Conservation (phyloP, 306 rosid genomes). For the Pyrus pyrifolia region DNA sequence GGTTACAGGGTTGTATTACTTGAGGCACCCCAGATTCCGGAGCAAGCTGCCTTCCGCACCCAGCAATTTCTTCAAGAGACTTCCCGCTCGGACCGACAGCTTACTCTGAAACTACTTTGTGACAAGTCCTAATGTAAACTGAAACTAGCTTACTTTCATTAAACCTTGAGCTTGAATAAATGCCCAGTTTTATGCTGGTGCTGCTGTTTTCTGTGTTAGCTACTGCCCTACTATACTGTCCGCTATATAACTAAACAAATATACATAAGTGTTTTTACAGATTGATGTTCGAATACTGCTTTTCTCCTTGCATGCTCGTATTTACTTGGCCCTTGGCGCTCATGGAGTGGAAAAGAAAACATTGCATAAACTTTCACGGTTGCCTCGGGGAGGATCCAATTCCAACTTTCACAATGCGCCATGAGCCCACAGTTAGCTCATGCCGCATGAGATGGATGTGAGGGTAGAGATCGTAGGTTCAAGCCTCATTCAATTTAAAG, state of each 20-base stretch:
- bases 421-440: not conserved
- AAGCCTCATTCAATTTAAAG: not conserved
- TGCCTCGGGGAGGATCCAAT: too few species aligned
- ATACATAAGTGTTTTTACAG: not conserved
- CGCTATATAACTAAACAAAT: not conserved
- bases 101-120: constrained; percentile 33
- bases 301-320: too few species aligned
- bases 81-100: constrained; percentile 74
- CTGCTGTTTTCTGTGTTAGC: not conserved
- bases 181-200: not conserved
- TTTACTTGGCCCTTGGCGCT: too few species aligned
- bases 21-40: constrained; percentile 78
- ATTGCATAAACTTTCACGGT: too few species aligned
- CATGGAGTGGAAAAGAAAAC: too few species aligned
- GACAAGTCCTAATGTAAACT: not conserved
- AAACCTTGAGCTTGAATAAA: not conserved
- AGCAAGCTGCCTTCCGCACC: constrained; percentile 83
- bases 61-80: constrained; percentile 80
- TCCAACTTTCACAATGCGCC: too few species aligned
- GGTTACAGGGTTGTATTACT: constrained; percentile 54
- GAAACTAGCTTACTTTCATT: not conserved
- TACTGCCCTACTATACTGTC: not conserved
- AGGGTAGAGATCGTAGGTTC: not conserved
- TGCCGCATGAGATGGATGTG: not conserved
- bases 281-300: too few species aligned